A percentile compares a stretch with the other conserved stretches of the same genome.
Evolutionary conservation across 371 early-diverging fungal species (phyloP).

Genomic region (Actinomortierella wolfii): DNA sequence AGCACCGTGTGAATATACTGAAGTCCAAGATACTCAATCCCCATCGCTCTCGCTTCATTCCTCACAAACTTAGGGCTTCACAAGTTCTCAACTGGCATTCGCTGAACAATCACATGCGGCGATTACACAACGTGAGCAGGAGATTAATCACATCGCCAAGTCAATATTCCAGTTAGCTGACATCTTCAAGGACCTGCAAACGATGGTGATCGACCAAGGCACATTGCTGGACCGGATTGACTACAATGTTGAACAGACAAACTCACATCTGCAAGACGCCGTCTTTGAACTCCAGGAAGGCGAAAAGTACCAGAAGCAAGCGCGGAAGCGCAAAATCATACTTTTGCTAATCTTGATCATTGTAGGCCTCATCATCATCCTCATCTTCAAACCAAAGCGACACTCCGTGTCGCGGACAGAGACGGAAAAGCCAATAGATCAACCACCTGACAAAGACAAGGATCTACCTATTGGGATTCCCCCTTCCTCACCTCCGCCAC

Average conservation of each 20-base stretch:
- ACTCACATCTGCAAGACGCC: slow-evolving; percentile 80
- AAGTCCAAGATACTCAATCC: too few species aligned
- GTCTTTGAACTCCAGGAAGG: slow-evolving; percentile 82
- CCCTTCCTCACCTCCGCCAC: too few species aligned
- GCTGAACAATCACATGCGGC: slow-evolving; percentile 67
- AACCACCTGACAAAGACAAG: too few species aligned
- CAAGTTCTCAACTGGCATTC: slow-evolving; percentile 80
- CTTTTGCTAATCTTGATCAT: slow-evolving; percentile 66
- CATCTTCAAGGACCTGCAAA: slow-evolving; percentile 91
- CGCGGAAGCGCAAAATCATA: slow-evolving; percentile 67
- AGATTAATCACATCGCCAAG: slow-evolving; percentile 90
- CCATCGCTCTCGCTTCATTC: too few species aligned
- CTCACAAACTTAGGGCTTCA: slow-evolving; percentile 74
- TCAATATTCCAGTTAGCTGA: slow-evolving; percentile 91
- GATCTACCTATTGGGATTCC: too few species aligned
- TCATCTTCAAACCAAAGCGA: slow-evolving; percentile 63
- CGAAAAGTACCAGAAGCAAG: slow-evolving; percentile 67
- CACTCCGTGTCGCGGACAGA: too few species aligned
- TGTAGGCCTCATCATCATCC: slow-evolving; percentile 59
- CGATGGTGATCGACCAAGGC: slow-evolving; percentile 97
- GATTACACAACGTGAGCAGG: slow-evolving; percentile 85
- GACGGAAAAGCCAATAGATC: too few species aligned
- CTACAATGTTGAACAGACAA: slow-evolving; percentile 92
- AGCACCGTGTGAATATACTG: too few species aligned
- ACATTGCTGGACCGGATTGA: slow-evolving; percentile 96